Conservation (phyloP, 2,329 filamentous ascomycete species). For the Fusarium subtropicale region DNA sequence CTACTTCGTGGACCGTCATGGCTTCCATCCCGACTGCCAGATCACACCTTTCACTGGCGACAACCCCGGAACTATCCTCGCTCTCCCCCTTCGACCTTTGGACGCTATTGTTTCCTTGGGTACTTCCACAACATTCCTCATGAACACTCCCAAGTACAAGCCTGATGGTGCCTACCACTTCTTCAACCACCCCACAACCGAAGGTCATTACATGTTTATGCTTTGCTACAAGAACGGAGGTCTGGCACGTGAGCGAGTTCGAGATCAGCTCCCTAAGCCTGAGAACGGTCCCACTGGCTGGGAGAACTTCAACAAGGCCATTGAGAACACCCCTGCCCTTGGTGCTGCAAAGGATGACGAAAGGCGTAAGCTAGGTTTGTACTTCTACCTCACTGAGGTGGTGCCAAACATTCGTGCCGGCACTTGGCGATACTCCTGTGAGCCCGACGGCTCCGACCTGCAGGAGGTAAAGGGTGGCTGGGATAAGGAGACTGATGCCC, state of each 20-base stretch:
- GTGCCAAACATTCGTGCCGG: constrained; percentile 90
- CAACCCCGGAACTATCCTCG: constrained; percentile 94
- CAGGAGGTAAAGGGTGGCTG: constrained; percentile 53
- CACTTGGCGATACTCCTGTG: constrained; percentile 82
- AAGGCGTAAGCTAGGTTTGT: constrained; percentile 87
- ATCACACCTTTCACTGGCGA: constrained; percentile 93
- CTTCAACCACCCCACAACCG: constrained; percentile 95
- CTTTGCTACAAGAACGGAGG: constrained; percentile 99
- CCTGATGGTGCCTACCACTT: constrained; percentile 95
- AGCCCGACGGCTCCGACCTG: constrained; percentile 66
- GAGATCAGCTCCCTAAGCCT: constrained; percentile 77
- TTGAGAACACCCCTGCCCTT: constrained; percentile 76
- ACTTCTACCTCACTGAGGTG: constrained; percentile 94
- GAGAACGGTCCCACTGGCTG: constrained; percentile 67
- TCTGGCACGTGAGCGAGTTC: constrained; percentile 88
- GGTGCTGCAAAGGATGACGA: constrained; percentile 65
- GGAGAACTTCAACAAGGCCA: constrained; percentile 81
- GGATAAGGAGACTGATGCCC: constrained; percentile 76
- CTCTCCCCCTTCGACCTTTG: constrained; percentile 84
- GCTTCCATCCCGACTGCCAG: constrained; percentile 79
- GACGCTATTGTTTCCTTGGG: constrained; percentile 96
- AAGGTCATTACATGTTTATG: constrained; percentile 99
- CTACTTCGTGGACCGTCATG: constrained; percentile 85
- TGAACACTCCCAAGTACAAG: constrained; percentile 93
- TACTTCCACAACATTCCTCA: constrained; percentile 96